Evolutionary conservation across 1,139 yeast species (phyloP), one percentile per base, ranked within the genome.

Genomic region (Barnettozyma hawaiiensis): DNA sequence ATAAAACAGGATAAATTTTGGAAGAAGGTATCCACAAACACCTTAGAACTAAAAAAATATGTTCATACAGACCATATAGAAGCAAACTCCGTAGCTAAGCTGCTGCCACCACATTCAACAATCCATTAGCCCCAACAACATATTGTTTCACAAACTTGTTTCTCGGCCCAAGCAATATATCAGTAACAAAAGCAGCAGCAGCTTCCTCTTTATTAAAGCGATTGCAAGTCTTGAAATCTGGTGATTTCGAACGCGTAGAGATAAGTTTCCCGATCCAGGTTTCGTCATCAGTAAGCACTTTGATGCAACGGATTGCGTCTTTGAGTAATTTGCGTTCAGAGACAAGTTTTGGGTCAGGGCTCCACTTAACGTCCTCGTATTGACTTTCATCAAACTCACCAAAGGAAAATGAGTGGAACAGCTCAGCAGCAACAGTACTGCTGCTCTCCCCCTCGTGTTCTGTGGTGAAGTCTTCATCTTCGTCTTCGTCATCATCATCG

Each of bases 291-390:
- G 71, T 64, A 40, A 78, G 63, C 7, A 81, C 76, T 51, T 71
- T 75, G 36, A 78, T 75, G 50, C 85, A 78, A 39, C 82, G 67
- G 29, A 78, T 59, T 29, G 82, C 75, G 57, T 76, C 78, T 39
- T 76, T 66, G 44, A 73, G 66, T 50, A 65, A 67, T 48, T 73
- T 73, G 40, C 73, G 64, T 47, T 69, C 64, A 33, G 74, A 66
- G 39, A 63, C 64, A 14, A 58, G 46, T 48, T 69, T 71, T 14
- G 62, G 62, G 12, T 63, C 60, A 3, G 83, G 82, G 14, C 55
- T 57, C 83, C 83, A 77, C 55, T 76, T 75, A 16, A 55, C 59
- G 39, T 62, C 51, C 44, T 59, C 42, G 48, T 67, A 14, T 7
- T 47, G 40, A n/a, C 28, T 19, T 5, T 35, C 38, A 22, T 20